Evolutionary conservation across 1,139 yeast genomes (phyloP).

Genomic region (Yarrowia galli): DNA sequence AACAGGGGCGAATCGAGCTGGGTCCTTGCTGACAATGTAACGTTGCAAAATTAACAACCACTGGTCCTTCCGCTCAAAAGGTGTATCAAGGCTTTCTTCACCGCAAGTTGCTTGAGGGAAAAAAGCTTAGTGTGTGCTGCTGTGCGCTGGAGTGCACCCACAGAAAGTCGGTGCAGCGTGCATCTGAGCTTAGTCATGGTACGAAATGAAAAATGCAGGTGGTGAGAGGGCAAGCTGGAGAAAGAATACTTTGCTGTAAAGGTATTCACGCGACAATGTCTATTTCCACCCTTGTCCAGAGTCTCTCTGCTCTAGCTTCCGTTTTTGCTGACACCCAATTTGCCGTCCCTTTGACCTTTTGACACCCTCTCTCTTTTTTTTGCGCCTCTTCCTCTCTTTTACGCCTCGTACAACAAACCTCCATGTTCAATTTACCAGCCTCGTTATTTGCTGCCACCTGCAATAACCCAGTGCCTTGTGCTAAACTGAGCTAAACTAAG

Average conservation of each 20-base stretch:
- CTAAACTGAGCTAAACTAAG: background rate
- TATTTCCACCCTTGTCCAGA: background rate
- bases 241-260: too few relatives aligned
- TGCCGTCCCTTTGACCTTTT: background rate
- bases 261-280: too few relatives aligned
- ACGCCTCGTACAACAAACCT: too few relatives aligned
- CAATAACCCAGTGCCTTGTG: background rate
- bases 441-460: conserved; percentile 10
- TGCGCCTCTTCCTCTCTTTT: too few relatives aligned
- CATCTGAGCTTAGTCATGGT: conserved; percentile 21
- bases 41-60: background rate
- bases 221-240: too few relatives aligned
- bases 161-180: background rate
- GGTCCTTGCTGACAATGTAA: background rate
- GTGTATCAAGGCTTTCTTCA: conserved; percentile 2
- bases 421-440: background rate
- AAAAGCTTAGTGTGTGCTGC: conserved; percentile 28
- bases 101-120: conserved; percentile 37
- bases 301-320: background rate
- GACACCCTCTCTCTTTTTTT: too few relatives aligned
- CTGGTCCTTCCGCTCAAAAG: background rate
- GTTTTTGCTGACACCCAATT: background rate
- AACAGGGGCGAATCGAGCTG: background rate
- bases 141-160: conserved; percentile 9
- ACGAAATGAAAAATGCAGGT: too few relatives aligned